phyloP scores from a whole-genome alignment of 805 yeast genomes.

The Blastobotrys robertii region DNA sequence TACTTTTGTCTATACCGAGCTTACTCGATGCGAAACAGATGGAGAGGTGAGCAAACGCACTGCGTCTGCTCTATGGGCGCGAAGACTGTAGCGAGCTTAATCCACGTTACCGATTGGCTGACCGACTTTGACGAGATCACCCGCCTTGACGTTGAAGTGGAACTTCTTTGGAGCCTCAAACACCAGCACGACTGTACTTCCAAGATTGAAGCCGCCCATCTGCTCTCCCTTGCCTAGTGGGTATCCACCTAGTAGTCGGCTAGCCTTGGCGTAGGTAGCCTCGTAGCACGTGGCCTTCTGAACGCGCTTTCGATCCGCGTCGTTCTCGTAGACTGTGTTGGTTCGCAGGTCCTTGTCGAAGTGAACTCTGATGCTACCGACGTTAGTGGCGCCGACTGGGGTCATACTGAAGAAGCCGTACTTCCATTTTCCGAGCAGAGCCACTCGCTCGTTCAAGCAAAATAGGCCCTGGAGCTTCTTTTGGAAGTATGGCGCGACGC shows the following conservation, averaged over 20 bases:
- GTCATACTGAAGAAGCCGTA: conserved; percentile 97
- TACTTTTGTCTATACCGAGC: too few relatives aligned
- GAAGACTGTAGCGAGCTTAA: not conserved
- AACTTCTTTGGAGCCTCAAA: conserved; percentile 90
- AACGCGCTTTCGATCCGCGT: conserved; percentile 29
- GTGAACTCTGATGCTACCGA: conserved; percentile 85
- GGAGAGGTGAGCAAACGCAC: not conserved
- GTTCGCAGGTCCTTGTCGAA: conserved; percentile 88
- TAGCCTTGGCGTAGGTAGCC: conserved; percentile 81
- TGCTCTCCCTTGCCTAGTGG: conserved; percentile 89
- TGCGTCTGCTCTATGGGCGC: not conserved
- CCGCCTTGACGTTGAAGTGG: conserved; percentile 55
- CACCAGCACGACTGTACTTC: conserved; percentile 92
- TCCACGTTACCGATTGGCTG: conserved; percentile 30
- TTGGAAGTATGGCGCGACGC: conserved; percentile 96
- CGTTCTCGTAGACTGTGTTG: conserved; percentile 46
- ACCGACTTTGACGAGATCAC: conserved; percentile 81
- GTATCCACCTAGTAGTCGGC: conserved; percentile 66
- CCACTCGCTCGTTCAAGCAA: conserved; percentile 89
- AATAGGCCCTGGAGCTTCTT: conserved; percentile 76
- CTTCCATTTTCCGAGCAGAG: conserved; percentile 91
- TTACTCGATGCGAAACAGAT: too few relatives aligned
- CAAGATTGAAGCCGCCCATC: conserved; percentile 94
- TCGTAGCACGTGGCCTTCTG: conserved; percentile 82
- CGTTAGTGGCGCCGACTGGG: conserved; percentile 98